Evolutionary conservation across 2,329 filamentous ascomycete species (phyloP), one percentile per base, ranked within the genome.

Genomic region (Trichoderma semiorbis): DNA sequence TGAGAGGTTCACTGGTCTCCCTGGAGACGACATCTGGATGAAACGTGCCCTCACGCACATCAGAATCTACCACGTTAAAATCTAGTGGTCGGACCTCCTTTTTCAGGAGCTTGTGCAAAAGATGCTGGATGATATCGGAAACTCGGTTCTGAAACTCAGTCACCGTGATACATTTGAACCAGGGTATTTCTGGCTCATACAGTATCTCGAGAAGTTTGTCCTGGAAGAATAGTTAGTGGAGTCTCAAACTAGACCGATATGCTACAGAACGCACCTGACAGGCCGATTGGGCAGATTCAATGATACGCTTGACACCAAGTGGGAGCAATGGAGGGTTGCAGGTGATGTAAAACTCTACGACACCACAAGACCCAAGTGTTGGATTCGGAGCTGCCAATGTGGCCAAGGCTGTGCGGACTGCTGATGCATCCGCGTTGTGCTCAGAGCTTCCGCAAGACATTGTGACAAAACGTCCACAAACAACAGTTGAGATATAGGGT

Each of bases 151-250:
- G 74, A 21, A 70, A 5, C 1, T 64, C 55, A 1, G 18, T 18
- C 5, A 12, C 1, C 0, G 77, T 60, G 18, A 81, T 79, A 7
- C 79, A 60, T 67, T 82, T 82, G 71, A 83, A 81, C 78, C 79
- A 81, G 1, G 80, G 76, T 0, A 78, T 70, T 0, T 80, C 78
- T 1, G 81, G 80, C 30, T 83, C 81, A 36, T 82, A 82, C 5
- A 83, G 74, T 7, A 83, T 74, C 61, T 83, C 81, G 0, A 77
- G 0, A 0, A 80, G 39, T 7, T 76, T 72, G 30, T 70, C 36
- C 67, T 73, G n/a, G 14, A 64, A 18, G 7, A 21, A 47, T 53
- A n/a, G 47, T 72, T 14, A 55, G 72, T 28, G 39, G 7, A 5
- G 5, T 43, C 39, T n/a, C 21, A 8, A 5, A 32, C 10, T 3